Conservation (phyloP, 169 alveolate genomes). For the Plasmodium adleri region DNA sequence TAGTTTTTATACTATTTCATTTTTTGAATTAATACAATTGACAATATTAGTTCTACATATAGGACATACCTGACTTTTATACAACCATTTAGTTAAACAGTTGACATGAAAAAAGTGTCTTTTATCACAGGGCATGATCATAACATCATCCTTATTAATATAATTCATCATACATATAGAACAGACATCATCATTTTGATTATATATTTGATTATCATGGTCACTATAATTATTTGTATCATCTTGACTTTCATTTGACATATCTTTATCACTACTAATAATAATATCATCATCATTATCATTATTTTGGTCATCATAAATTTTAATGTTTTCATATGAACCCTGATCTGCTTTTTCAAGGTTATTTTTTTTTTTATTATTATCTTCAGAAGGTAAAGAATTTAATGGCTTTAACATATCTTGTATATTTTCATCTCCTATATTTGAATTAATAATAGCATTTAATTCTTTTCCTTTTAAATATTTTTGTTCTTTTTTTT, state of each 20-base stretch:
- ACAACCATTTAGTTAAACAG: slow-evolving; percentile 82
- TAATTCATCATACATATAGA: slow-evolving; percentile 75
- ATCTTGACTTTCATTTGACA: slow-evolving; percentile 5
- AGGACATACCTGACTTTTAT: slow-evolving; percentile 84
- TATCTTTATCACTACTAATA: neutral
- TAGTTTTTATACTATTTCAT: slow-evolving; percentile 34
- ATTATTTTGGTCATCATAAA: neutral
- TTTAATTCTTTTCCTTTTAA: neutral
- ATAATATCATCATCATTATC: neutral
- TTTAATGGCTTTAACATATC: slow-evolving; percentile 55
- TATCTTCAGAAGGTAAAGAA: neutral
- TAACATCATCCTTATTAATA: slow-evolving; percentile 77
- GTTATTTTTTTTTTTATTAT: neutral
- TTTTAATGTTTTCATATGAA: neutral
- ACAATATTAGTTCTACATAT: slow-evolving; percentile 84
- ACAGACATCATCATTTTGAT: slow-evolving; percentile 41
- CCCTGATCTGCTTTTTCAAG: neutral
- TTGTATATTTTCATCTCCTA: neutral
- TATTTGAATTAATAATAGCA: neutral
- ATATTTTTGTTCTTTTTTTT: neutral
- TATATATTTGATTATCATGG: neutral
- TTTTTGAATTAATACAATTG: slow-evolving; percentile 38
- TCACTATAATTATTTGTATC: neutral
- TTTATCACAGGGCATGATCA: slow-evolving; percentile 84
- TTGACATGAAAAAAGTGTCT: slow-evolving; percentile 85